These are phyloP conservation scores for Tillandsia fasciculata DNA, from an alignment of 176 grass and related monocot species.

Conservation along the genomic window DNA sequence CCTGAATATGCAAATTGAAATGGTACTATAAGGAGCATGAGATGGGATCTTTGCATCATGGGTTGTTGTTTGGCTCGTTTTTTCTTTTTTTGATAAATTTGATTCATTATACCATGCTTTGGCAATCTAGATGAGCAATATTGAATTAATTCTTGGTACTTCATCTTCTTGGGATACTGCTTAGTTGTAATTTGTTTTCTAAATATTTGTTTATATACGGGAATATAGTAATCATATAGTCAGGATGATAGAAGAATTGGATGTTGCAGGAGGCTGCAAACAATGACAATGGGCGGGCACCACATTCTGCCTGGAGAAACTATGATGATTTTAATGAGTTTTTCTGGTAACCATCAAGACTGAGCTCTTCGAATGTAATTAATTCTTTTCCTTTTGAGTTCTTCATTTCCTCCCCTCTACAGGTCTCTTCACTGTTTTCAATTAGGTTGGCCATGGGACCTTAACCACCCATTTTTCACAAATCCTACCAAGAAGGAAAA, in stretches of 20 bases:
- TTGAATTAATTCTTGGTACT: neutral
- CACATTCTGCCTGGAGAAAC: slow-evolving; percentile 98
- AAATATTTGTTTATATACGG: neutral
- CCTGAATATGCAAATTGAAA: too few relatives aligned
- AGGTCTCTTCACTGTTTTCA: slow-evolving; percentile 71
- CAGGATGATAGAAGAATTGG: neutral
- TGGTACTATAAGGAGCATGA: too few relatives aligned
- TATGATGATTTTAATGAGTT: slow-evolving; percentile 98
- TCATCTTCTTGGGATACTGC: neutral
- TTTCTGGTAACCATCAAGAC: slow-evolving; percentile 49
- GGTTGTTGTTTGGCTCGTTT: slow-evolving; percentile 4
- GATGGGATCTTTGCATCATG: neutral
- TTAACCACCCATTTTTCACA: slow-evolving; percentile 55
- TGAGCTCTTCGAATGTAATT: neutral
- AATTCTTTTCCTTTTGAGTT: slow-evolving; percentile 8
- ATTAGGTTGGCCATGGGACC: slow-evolving; percentile 71
- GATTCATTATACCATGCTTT: neutral
- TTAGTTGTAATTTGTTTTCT: neutral
- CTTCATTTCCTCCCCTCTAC: slow-evolving; percentile 20
- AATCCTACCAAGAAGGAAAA: slow-evolving; percentile 45
- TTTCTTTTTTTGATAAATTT: neutral
- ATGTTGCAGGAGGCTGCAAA: slow-evolving; percentile 72
- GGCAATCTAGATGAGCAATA: neutral
- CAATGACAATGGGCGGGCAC: slow-evolving; percentile 59
- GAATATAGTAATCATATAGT: neutral